Conservation (phyloP, 176 grass and related monocot genomes). For the Phyllostachys edulis region DNA sequence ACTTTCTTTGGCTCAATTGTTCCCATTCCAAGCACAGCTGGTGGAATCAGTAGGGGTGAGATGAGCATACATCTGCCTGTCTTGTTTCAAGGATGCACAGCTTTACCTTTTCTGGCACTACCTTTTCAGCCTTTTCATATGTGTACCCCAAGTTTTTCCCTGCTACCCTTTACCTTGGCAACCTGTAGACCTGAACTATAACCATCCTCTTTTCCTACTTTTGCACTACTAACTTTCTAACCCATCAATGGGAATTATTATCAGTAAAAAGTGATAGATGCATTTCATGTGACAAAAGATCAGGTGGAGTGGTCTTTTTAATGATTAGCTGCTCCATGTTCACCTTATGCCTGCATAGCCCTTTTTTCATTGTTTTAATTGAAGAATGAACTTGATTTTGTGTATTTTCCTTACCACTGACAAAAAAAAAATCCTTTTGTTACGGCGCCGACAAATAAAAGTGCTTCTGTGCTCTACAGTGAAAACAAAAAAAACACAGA, state of each 20-base stretch:
- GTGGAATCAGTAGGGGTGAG: slow-evolving; percentile 12
- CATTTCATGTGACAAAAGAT: slow-evolving; percentile 41
- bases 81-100: slow-evolving; percentile 34
- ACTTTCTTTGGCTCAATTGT: slow-evolving; percentile 23
- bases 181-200: slow-evolving; percentile 33
- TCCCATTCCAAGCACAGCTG: slow-evolving; percentile 20
- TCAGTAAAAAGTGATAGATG: slow-evolving; percentile 30
- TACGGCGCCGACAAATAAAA: background rate
- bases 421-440: background rate
- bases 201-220: slow-evolving; percentile 42
- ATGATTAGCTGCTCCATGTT: slow-evolving; percentile 23
- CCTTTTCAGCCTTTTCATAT: slow-evolving; percentile 57
- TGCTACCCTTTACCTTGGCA: slow-evolving; percentile 42
- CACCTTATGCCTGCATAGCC: slow-evolving; percentile 4
- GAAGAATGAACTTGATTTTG: background rate
- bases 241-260: slow-evolving; percentile 46
- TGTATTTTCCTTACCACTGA: background rate
- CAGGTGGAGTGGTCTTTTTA: slow-evolving; percentile 17
- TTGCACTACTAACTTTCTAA: slow-evolving; percentile 47
- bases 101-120: slow-evolving; percentile 44
- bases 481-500: background rate
- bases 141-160: slow-evolving; percentile 30
- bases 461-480: background rate
- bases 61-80: slow-evolving; percentile 19
- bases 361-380: background rate